Percentiles rank a stretch among this genome's conserved stretches.
Conservation (phyloP, 306 rosid genomes). For the Lagenaria siceraria region DNA sequence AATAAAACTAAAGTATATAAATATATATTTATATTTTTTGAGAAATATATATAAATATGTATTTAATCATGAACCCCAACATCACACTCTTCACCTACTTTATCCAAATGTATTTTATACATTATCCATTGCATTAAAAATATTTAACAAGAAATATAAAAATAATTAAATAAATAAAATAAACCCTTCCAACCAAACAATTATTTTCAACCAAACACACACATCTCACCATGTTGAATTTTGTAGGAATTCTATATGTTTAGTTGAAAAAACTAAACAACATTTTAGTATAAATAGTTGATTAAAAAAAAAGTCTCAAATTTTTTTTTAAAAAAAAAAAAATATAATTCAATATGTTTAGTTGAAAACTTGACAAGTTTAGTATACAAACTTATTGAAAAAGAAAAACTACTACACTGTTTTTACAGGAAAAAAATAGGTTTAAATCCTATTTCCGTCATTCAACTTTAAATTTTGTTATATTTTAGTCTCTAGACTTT, state of each 20-base stretch:
- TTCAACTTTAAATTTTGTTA: too few species aligned
- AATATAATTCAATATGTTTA: too few species aligned
- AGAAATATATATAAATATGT: neutral
- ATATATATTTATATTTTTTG: neutral
- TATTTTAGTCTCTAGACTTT: too few species aligned
- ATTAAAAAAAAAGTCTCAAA: too few species aligned
- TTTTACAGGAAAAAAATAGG: too few species aligned
- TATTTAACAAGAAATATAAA: neutral
- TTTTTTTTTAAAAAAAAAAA: neutral
- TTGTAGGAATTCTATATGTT: neutral
- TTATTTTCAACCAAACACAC: neutral
- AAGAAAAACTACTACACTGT: too few species aligned
- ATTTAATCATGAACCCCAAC: constrained; percentile 1
- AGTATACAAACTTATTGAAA: neutral
- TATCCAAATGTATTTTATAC: neutral
- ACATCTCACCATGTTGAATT: neutral
- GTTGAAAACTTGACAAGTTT: neutral
- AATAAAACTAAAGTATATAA: neutral
- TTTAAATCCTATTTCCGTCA: too few species aligned
- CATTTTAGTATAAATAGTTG: neutral
- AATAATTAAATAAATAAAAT: too few species aligned
- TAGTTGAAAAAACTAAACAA: neutral
- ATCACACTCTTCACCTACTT: neutral
- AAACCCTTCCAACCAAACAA: neutral
- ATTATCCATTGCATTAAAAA: neutral